phyloP scores from a whole-genome alignment of 345 rosid genomes.

The Abelmoschus esculentus region DNA sequence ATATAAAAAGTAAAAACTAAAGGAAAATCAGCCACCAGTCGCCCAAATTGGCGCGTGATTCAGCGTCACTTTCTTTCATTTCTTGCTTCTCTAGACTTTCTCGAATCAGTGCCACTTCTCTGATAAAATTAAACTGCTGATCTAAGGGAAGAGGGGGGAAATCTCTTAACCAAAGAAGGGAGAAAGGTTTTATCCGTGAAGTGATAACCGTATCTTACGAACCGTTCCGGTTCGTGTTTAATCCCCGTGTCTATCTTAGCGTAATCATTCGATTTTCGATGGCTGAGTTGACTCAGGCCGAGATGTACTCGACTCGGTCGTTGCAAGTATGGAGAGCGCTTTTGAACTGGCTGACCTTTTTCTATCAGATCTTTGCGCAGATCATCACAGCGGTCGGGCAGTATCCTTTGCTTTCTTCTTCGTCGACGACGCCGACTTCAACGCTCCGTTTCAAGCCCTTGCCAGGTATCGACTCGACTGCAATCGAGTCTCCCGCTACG shows the following conservation, averaged over 20 bases:
- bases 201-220: not conserved
- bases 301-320: constrained; percentile 61
- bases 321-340: constrained; percentile 17
- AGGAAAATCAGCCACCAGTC: not conserved
- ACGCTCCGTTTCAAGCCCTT: constrained; percentile 62
- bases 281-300: constrained; percentile 94
- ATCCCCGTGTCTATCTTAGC: not conserved
- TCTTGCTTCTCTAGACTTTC: not conserved
- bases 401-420: constrained; percentile 38
- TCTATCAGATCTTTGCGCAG: constrained; percentile 75
- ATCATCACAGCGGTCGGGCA: constrained; percentile 64
- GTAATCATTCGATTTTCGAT: constrained; percentile 18
- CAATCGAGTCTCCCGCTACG: constrained; percentile 39
- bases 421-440: constrained; percentile 21
- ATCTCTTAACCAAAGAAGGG: not conserved
- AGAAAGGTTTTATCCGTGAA: not conserved
- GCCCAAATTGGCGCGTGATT: constrained; percentile 14
- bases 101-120: constrained; percentile 9
- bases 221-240: not conserved
- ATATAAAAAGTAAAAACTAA: too few species aligned
- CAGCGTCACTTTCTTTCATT: not conserved
- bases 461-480: constrained; percentile 63
- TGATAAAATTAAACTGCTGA: not conserved
- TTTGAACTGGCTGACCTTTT: constrained; percentile 67
- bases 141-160: not conserved